A percentile compares a stretch with the other conserved stretches of the same genome.
phyloP scores from a whole-genome alignment of 306 rosid species.

The Myrica gale region DNA sequence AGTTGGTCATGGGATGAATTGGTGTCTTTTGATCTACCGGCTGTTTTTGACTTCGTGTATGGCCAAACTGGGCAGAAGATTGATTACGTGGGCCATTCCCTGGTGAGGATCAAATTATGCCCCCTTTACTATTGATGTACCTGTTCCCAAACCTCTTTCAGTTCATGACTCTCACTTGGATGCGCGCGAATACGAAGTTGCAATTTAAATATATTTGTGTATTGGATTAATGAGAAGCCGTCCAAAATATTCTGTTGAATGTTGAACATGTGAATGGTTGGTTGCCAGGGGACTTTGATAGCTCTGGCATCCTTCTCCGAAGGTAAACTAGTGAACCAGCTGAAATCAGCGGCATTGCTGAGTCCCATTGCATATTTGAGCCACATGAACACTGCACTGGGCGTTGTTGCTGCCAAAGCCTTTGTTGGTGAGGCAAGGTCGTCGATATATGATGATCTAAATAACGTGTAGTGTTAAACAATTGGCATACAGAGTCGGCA shows the following conservation, averaged over 20 bases:
- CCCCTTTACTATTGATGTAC: no score
- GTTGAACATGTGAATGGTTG: slow-evolving; percentile 21
- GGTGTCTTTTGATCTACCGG: slow-evolving; percentile 70
- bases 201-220: no score
- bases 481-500: neutral
- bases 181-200: neutral
- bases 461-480: neutral
- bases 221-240: no score
- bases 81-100: slow-evolving; percentile 82
- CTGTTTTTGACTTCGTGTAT: slow-evolving; percentile 61
- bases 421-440: slow-evolving; percentile 63
- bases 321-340: slow-evolving; percentile 55
- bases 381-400: slow-evolving; percentile 66
- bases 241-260: neutral
- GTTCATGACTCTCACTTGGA: neutral
- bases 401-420: slow-evolving; percentile 54
- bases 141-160: no score
- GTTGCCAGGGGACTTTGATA: slow-evolving; percentile 70
- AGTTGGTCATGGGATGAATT: slow-evolving; percentile 89
- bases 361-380: slow-evolving; percentile 81
- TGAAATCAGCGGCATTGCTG: slow-evolving; percentile 68
- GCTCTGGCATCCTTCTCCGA: slow-evolving; percentile 73
- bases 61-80: slow-evolving; percentile 70
- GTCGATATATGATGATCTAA: neutral
- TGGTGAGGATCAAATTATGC: slow-evolving; percentile 37